These are phyloP conservation scores for Breynia disticha DNA, from an alignment of 441 rosid genomes.

Conservation along the genomic window DNA sequence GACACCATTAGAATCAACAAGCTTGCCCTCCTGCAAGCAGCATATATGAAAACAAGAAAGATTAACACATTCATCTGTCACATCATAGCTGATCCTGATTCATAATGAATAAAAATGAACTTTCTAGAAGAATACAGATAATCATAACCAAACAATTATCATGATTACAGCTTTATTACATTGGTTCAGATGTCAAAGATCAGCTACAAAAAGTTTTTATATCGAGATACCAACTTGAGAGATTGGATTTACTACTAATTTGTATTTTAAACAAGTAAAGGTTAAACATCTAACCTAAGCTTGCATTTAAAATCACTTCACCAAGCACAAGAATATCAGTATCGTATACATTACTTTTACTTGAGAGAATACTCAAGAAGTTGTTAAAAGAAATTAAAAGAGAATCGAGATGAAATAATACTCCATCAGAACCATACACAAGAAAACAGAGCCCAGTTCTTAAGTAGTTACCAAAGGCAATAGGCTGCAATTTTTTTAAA, in stretches of 20 bases:
- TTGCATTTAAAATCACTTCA: background rate
- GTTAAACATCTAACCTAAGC: background rate
- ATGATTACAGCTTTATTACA: background rate
- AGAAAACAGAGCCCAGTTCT: conserved; percentile 6
- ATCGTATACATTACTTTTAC: background rate
- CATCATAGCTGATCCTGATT: background rate
- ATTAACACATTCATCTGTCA: background rate
- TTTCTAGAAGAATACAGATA: background rate
- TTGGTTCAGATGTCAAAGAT: background rate
- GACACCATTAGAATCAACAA: conserved; percentile 23
- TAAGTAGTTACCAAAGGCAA: conserved; percentile 38
- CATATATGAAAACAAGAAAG: conserved; percentile 5
- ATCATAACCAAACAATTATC: background rate
- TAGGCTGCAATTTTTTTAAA: conserved; percentile 25
- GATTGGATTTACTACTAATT: background rate
- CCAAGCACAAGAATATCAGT: background rate
- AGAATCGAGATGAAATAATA: background rate
- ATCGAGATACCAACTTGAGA: background rate
- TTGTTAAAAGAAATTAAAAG: background rate
- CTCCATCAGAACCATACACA: background rate
- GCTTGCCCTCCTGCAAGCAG: conserved; percentile 34
- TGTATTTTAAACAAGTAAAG: background rate
- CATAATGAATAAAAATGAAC: background rate
- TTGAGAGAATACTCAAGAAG: background rate
- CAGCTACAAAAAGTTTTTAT: background rate